phyloP scores from a whole-genome alignment of 1,284 basidiomycete species.

The Porogramme epimiltina region DNA sequence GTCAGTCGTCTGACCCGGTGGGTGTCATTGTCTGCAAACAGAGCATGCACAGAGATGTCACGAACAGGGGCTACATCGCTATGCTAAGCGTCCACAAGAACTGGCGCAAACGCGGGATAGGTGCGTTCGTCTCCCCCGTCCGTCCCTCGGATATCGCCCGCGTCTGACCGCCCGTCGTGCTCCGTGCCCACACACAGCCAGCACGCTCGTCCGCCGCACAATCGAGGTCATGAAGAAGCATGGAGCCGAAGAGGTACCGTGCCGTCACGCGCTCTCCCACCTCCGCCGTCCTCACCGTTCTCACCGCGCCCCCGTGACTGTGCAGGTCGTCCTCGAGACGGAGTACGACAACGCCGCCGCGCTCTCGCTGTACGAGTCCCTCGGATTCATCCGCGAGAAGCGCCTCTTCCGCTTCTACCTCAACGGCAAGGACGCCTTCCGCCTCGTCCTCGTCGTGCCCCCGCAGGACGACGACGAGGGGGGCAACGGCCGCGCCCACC shows the following conservation, averaged over 20 bases:
- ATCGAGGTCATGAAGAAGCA: conserved; percentile 79
- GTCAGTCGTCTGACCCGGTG: conserved; percentile 62
- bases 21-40: conserved; percentile 97
- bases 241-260: conserved; percentile 81
- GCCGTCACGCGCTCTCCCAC: neutral
- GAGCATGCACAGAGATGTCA: conserved; percentile 76
- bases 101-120: conserved; percentile 89
- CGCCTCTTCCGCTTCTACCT: conserved; percentile 94
- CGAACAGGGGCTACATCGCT: conserved; percentile 93
- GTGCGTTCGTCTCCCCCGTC: conserved; percentile 48
- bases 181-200: conserved; percentile 48
- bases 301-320: neutral
- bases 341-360: conserved; percentile 93
- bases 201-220: conserved; percentile 75
- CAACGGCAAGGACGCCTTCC: conserved; percentile 88
- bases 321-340: conserved; percentile 92
- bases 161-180: neutral
- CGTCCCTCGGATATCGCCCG: conserved; percentile 6
- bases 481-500: neutral
- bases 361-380: conserved; percentile 84
- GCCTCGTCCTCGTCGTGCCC: conserved; percentile 67
- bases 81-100: conserved; percentile 90
- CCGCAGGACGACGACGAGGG: conserved; percentile 21
- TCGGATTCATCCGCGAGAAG: conserved; percentile 97
- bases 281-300: neutral